phyloP scores from a whole-genome alignment of 1,284 basidiomycete genomes.

The Ceratobasidium sp. region DNA sequence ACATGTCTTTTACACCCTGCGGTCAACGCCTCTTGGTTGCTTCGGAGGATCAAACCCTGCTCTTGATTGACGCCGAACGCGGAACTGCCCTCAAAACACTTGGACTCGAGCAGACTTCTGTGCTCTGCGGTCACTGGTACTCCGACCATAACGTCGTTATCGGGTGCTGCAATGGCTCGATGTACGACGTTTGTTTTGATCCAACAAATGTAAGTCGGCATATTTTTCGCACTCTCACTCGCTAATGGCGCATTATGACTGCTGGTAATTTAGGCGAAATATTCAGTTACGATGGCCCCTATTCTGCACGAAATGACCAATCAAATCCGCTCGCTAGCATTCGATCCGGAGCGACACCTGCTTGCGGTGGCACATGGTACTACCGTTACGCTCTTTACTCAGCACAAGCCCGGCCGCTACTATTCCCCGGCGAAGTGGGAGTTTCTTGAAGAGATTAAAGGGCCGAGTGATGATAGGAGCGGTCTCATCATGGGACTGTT shows the following conservation, averaged over 20 bases:
- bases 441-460: background rate
- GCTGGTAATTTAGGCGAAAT: background rate
- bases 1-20: background rate
- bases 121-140: background rate
- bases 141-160: background rate
- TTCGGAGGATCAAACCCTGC: background rate
- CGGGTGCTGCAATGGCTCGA: background rate
- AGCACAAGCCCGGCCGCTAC: background rate
- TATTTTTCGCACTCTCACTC: too few species aligned
- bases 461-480: background rate
- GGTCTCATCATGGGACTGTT: background rate
- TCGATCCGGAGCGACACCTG: background rate
- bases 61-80: background rate
- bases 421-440: background rate
- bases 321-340: background rate
- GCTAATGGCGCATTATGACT: too few species aligned
- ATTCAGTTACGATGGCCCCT: background rate
- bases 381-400: background rate
- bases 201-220: background rate
- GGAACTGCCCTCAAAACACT: background rate
- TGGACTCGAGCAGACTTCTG: background rate
- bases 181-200: slow-evolving; percentile 11
- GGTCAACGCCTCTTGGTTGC: background rate
- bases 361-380: background rate
- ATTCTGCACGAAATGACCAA: background rate